Base-by-base conservation (phyloP, 2,329 filamentous ascomycete species). In the Aureobasidium zeae region DNA sequence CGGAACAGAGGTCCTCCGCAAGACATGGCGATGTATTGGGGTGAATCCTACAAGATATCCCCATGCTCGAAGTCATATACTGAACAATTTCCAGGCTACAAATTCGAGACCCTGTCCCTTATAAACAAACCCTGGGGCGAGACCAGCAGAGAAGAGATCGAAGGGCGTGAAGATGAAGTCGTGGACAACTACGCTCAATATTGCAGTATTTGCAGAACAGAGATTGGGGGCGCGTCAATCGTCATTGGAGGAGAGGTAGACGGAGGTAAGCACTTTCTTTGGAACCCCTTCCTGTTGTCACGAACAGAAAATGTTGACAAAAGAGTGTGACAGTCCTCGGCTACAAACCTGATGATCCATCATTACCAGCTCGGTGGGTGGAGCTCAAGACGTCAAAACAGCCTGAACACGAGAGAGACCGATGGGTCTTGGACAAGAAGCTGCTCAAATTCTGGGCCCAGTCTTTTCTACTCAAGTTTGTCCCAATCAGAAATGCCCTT, bases 131-230 rank as follows among this genome's bases (percentile, higher is more conserved):
- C 81, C 1, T 95, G 88, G 79, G 79, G 74, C 43, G 75, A 82
- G 45, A 81, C 77, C 0, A 68, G 79, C 1, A 76, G 85, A 45
- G 80, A 84, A 1, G 77, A 80, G 47, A 95, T 98, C 50, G 88
- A 94, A 58, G 68, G 65, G 45, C 78, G 91, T 20, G 77, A 83
- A 31, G 62, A 77, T 2, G 70, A 82, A 44, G 57, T 80, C 7
- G 88, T 95, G 37, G 88, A 81, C 61, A 98, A 96, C 61, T 79
- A 87, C 57, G 83, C 85, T 1, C 91, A 98, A 58, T 96, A 96
- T 68, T 98, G 91, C 66, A 95, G 88, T 2, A 77, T 98, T 15
- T 88, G 94, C 1, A 79, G 81, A 26, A 96, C 89, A 0, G 86
- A 85, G 0, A 83, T 98, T 45, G 89, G 88, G 2, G 76, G 76